Conservation (phyloP, 345 rosid species). For the Sonneratia caseolaris region DNA sequence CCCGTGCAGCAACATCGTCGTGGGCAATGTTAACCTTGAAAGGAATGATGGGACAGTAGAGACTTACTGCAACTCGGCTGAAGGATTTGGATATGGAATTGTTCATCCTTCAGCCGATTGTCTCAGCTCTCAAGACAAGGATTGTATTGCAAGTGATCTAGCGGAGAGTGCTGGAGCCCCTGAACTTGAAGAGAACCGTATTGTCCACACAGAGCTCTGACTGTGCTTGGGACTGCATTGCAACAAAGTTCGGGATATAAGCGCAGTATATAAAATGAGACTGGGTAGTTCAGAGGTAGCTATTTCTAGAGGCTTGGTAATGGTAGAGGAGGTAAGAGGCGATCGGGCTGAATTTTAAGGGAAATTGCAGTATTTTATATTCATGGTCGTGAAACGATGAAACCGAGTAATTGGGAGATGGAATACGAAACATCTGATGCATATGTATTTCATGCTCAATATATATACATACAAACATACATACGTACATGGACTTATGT, state of each 20-base stretch:
- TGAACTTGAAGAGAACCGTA: slow-evolving; percentile 18
- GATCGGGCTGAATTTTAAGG: slow-evolving; percentile 13
- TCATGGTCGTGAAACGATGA: background rate
- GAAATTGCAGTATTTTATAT: slow-evolving; percentile 9
- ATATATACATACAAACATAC: too few species aligned
- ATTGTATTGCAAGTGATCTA: slow-evolving; percentile 3
- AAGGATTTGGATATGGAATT: slow-evolving; percentile 68
- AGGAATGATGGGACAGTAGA: slow-evolving; percentile 60
- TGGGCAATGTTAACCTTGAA: slow-evolving; percentile 71
- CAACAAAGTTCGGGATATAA: background rate
- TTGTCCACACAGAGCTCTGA: slow-evolving; percentile 61
- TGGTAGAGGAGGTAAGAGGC: slow-evolving; percentile 20
- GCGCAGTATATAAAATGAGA: background rate
- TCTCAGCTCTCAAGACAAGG: slow-evolving; percentile 58
- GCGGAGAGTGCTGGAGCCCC: slow-evolving; percentile 7
- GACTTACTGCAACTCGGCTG: slow-evolving; percentile 87
- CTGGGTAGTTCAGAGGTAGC: slow-evolving; percentile 8
- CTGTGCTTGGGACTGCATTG: slow-evolving; percentile 4
- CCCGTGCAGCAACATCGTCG: slow-evolving; percentile 75
- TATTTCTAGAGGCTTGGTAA: slow-evolving; percentile 3
- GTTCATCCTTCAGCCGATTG: slow-evolving; percentile 94
- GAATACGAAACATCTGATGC: background rate
- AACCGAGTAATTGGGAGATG: too few species aligned
- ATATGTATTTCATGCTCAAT: too few species aligned
- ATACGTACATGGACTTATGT: too few species aligned